A percentile compares a stretch with the other conserved stretches of the same genome.
Evolutionary conservation across 208 protist genomes (phyloP).

Genomic region (Herpetomonas tarakana): DNA sequence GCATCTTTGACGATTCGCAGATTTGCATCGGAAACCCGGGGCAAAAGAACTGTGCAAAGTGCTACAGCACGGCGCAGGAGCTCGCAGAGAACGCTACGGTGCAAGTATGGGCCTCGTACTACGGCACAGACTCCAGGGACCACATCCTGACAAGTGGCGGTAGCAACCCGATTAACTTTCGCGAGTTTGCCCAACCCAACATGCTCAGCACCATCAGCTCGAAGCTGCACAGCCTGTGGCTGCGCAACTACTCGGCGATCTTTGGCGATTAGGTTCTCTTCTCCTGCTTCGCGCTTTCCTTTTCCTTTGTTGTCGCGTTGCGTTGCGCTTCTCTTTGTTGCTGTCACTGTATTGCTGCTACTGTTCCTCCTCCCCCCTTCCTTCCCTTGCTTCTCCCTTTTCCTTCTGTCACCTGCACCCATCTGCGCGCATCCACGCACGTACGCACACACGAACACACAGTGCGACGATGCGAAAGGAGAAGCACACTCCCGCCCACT

Average conservation of each 20-base stretch:
- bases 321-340: background rate
- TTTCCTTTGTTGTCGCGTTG: background rate
- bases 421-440: background rate
- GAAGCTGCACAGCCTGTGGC: conserved; percentile 25
- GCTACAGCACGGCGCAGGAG: conserved; percentile 20
- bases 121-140: conserved; percentile 62
- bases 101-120: conserved; percentile 69
- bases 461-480: too few species aligned
- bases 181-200: conserved; percentile 25
- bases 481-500: too few species aligned
- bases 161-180: conserved; percentile 68
- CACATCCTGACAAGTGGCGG: conserved; percentile 56
- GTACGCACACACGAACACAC: background rate
- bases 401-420: background rate
- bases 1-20: conserved; percentile 33
- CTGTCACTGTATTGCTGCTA: background rate
- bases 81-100: conserved; percentile 20
- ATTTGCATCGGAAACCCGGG: conserved; percentile 65
- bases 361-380: background rate
- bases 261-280: background rate
- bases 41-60: conserved; percentile 72
- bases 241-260: conserved; percentile 11
- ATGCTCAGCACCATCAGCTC: conserved; percentile 22
- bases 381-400: background rate
- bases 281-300: background rate